phyloP scores from a whole-genome alignment of 148 eudicot genomes.

The Fagopyrum homotropicum region DNA sequence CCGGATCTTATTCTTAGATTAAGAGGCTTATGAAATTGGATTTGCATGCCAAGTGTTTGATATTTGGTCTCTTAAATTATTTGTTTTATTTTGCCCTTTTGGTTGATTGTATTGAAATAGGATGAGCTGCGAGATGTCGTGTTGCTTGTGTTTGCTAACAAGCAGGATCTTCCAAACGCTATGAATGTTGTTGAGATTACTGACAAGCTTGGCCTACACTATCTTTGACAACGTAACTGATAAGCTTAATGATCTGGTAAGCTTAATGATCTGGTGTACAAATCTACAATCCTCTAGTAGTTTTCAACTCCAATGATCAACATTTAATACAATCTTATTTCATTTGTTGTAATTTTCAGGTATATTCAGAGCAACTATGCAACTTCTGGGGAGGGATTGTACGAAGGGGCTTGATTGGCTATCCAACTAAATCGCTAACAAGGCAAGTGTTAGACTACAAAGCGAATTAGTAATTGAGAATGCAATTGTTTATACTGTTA shows the following conservation, averaged over 20 bases:
- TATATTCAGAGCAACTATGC: slow-evolving; percentile 13
- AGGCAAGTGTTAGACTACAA: slow-evolving; percentile 11
- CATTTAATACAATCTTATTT: background rate
- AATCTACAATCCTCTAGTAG: too few species aligned
- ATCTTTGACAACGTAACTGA: slow-evolving; percentile 12
- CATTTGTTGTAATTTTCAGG: slow-evolving; percentile 23
- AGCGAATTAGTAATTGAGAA: too few species aligned
- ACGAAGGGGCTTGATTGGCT: slow-evolving; percentile 15
- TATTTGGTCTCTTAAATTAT: too few species aligned
- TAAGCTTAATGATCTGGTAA: too few species aligned
- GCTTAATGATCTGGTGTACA: background rate
- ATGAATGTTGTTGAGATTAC: slow-evolving; percentile 14
- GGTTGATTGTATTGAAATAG: slow-evolving; percentile 8
- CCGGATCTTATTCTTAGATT: too few species aligned
- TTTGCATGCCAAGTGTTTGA: too few species aligned
- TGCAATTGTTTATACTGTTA: background rate
- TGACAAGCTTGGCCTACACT: slow-evolving; percentile 14
- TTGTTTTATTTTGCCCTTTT: too few species aligned
- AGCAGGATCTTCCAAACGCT: slow-evolving; percentile 28
- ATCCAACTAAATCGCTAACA: slow-evolving; percentile 16
- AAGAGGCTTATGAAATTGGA: too few species aligned
- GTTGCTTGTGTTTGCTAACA: slow-evolving; percentile 39
- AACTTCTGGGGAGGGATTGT: slow-evolving; percentile 15
- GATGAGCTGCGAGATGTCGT: slow-evolving; percentile 42
- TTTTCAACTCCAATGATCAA: background rate